Evolutionary conservation across 1,139 yeast genomes (phyloP).

Genomic region (Trichomonascaceae sp.): DNA sequence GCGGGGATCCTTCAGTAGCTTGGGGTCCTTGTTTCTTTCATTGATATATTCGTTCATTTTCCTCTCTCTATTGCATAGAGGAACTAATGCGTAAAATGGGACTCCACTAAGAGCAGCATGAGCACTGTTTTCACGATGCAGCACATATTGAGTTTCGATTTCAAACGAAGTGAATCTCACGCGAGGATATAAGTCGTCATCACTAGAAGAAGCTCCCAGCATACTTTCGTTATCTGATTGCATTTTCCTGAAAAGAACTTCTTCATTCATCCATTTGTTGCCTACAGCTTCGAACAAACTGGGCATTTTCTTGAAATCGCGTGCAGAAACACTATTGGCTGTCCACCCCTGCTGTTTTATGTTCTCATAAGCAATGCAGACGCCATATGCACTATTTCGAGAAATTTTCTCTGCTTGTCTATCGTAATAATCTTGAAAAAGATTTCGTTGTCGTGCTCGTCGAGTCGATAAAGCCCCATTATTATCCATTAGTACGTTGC

Average conservation of each 20-base stretch:
- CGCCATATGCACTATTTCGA: conserved; percentile 18
- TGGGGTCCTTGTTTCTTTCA: background rate
- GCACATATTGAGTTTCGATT: conserved; percentile 19
- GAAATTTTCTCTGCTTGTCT: conserved; percentile 4
- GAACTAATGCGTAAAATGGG: conserved; percentile 7
- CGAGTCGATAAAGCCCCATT: background rate
- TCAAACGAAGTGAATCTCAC: conserved; percentile 20
- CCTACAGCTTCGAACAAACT: conserved; percentile 47
- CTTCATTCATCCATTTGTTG: conserved; percentile 36
- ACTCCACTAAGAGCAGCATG: background rate
- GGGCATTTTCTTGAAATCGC: conserved; percentile 45
- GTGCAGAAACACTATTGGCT: conserved; percentile 36
- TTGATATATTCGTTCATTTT: conserved; percentile 2
- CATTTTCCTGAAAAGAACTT: conserved; percentile 28
- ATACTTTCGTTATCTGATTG: conserved; percentile 11
- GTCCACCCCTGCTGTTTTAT: conserved; percentile 57
- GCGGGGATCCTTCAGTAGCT: background rate
- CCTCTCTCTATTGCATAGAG: conserved; percentile 5
- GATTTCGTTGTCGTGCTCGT: conserved; percentile 1
- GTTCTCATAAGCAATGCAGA: conserved; percentile 29
- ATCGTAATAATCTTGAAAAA: background rate
- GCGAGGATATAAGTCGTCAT: conserved; percentile 13
- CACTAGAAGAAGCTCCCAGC: conserved; percentile 1
- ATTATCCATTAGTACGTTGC: background rate
- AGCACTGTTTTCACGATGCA: conserved; percentile 5